Base-by-base conservation (phyloP, 148 eudicot genomes). In the Silene uniflora region DNA sequence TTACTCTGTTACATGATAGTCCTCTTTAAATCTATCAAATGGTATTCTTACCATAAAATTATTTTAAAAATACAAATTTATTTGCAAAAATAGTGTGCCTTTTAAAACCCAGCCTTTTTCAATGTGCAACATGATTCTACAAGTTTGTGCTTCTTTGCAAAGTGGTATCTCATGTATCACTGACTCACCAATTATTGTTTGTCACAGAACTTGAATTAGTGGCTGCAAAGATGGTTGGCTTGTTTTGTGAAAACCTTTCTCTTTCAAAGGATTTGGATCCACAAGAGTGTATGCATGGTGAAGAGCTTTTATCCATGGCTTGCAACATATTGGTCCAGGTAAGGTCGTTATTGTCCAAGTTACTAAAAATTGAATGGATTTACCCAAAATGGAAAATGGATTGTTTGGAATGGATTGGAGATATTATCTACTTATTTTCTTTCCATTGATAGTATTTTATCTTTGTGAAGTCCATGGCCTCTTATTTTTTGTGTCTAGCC, bases 251-350 rank as follows among this genome's bases (percentile, higher is more conserved):
- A 84, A 91, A 84, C 81, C 92, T 94, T 78, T 83, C 86, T 18
- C 91, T 94, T 81, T 94, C 98, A 47, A 94, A 88, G 84, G 90
- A 94, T 55, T 86, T 94, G 86, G 98, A 94, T 86, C 87, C 84
- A 56, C 97, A 91, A 84, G 98, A 94, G 87, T 88, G 84, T 78
- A 89, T 89, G 96, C 84, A 87, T 77, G 98, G 98, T 54, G 98
- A 94, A 89, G 98, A 94, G 79, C 95, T 94, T 69, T 80, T 94
- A 56, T 82, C 88, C 54, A 78, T 89, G 90, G 87, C 88, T 69
- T 89, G 91, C 64, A 88, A 80, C 84, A 75, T 91, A 69, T 84
- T 94, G 84, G 93, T 90, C 80, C 96, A 90, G 97, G 98, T 94
- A 81, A 76, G 69, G 63, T 56, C 22, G 18, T 10, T 47, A 18